Evolutionary conservation across 2,329 filamentous ascomycete genomes (phyloP), one percentile per base, ranked within the genome.

Genomic region (Talaromyces islandicus): DNA sequence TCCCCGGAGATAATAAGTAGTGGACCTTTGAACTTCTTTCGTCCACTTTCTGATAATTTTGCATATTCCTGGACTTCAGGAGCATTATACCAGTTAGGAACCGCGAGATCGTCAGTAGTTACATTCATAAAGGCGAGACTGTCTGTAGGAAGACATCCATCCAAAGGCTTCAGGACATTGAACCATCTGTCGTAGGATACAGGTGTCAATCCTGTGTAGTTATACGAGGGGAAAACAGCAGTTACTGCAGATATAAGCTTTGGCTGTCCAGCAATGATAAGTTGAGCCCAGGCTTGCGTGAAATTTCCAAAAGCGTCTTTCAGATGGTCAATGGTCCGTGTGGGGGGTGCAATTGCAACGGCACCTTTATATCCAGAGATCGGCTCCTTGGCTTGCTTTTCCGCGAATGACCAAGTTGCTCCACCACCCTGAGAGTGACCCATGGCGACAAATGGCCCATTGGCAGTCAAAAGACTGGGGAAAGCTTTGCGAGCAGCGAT

Each of bases 341-440:
- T 58, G 6, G 57, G 24, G 25, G 57, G 57, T 32, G 57, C 57
- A 48, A 58, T 58, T 1, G 57, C 24, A 30, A 58, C 57, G 7
- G 57, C 12, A 3, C 57, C 50, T 30, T 54, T 58, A 19, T 58
- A 58, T 46, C 57, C 57, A 24, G 57, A 25, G 12, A 58, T 43
- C 5, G 57, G 50, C n/a, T 54, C 57, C 32, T 58, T 54, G 27
- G 46, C 57, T 30, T 54, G 57, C 35, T 54, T 58, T 21, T 58
- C 50, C n/a, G 50, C 57, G 1, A 58, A 58, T 41, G 50, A 68
- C 80, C 80, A 83, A 0, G 76, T 75, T 0, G 71, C 74, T 1
- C 71, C 73, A 7, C 78, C 80, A 24, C 80, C 81, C 66, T 83
- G 77, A 11, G 74, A 78, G 61, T 81, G 77, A 7, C 80, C 79